Base-by-base conservation (phyloP, 768 basidiomycete species). In the Clitopilus passeckerianus region DNA sequence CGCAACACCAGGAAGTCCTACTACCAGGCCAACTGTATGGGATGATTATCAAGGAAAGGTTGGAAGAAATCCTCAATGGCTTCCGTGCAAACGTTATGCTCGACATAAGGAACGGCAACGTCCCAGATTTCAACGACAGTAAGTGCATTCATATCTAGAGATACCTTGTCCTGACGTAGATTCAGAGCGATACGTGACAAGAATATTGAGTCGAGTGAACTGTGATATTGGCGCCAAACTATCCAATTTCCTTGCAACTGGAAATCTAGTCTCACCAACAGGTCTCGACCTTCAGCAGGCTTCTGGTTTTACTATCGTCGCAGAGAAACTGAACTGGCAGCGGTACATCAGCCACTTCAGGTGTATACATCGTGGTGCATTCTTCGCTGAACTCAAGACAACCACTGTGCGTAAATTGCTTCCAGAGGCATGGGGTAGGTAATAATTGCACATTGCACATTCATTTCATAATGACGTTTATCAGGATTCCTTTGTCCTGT, bases 301-400 rank as follows among this genome's bases (percentile, higher is more conserved):
- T 0, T 90, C 95, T 16, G 97, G 97, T n/a, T 98, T 96, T 74
- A 98, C 97, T 1, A 97, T 99, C 65, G 91, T 98, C 34, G 97
- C 95, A 5, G 97, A 99, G 77, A 98, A 98, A 74, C 81, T 99
- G 61, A 99, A 99, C 72, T 99, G 97, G 86, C 89, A 91, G 65
- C 93, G 97, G 35, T 99, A 98, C 73, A 94, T 99, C 72, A 91
- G 91, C 68, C 97, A 99, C 76, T 99, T 99, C 80, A 83, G 97
- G 59, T 97, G 92, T 72, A 94, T 99, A 30, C 97, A 99, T 75
- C 92, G 97, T 75, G 97, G 97, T 71, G 95, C 97, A 35, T 99
- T 99, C 84, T 99, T 99, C 70, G 92, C 95, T 6, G 95, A 98
- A 72, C 85, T 98, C 57, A 98, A 98, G 78, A 99, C 97, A 0